Base-by-base conservation (phyloP, 108 stramenopile species). In the Skeletonema menzelii region DNA sequence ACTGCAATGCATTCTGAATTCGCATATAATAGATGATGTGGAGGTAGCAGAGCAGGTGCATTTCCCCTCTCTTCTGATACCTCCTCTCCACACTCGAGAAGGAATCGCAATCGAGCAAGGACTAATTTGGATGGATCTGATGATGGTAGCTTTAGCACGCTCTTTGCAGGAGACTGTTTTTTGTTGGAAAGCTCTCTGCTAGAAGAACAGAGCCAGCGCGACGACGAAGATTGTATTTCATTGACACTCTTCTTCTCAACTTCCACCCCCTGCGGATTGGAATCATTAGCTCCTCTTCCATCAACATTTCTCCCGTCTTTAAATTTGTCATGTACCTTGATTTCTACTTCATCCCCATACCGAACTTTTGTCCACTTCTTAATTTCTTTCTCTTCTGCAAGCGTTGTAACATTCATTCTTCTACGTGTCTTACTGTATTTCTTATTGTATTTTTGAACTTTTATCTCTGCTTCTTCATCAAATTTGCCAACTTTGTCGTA, bases 1-100 rank as follows among this genome's bases (percentile, higher is more conserved):
- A 95, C 87, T 7, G 94, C 94, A 20, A 95, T 90, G 44, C 94
- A 95, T 76, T 95, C 94, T 19, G 87, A 89, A 68, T 95, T 95
- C 20, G 94, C 85, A 42, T 89, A 74, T 27, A 95, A 56, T 8
- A 87, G 70, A 63, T 91, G 87, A 77, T 95, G 90, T 10, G 86
- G 85, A 13, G 91, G 86, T 8, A 92, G 65, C n/a, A 82, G 44
- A 30, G 49, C 59, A 37, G 32, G 44, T 69, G 42, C 12, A 64
- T n/a, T 58, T 14, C 49, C 34, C 24, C 10, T 27, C 63, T 71
- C 3, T 35, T 40, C 28, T 38, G 24, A 46, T 63, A 47, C 47
- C 26, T 56, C 70, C 63, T 80, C 79, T 40, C 71, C 79, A 47
- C 69, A 68, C 67, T 73, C 79, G 8, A 81, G 75, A n/a, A 88